Conservation (phyloP, 331 rosid species). For the Telfairia occidentalis region DNA sequence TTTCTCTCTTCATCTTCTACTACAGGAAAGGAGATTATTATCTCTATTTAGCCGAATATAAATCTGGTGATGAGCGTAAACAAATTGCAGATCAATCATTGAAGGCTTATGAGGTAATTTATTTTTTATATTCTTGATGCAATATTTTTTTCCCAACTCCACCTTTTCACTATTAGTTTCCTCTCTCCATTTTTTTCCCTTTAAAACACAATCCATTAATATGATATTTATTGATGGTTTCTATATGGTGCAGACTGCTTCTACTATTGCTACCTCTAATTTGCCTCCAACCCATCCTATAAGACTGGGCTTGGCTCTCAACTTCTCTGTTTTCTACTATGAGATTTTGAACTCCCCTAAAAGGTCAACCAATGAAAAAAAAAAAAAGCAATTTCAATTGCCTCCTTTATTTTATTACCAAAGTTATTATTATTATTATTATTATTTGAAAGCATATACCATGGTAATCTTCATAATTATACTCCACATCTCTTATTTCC, state of each 20-base stretch:
- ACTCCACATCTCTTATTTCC: too few relatives aligned
- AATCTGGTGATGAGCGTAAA: conserved; percentile 21
- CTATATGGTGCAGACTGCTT: conserved; percentile 18
- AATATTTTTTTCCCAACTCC: neutral
- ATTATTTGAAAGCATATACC: too few relatives aligned
- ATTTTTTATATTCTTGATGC: neutral
- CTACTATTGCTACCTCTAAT: conserved; percentile 16
- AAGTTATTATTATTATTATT: too few relatives aligned
- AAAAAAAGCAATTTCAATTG: too few relatives aligned
- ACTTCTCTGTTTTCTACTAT: conserved; percentile 32
- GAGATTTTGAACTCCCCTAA: conserved; percentile 23
- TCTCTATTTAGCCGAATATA: conserved; percentile 36
- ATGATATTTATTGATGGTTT: neutral
- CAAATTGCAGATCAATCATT: conserved; percentile 36
- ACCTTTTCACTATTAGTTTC: neutral
- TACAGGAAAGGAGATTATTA: conserved; percentile 41
- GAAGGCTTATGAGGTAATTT: conserved; percentile 28
- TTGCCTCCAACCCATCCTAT: conserved; percentile 34
- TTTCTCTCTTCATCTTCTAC: neutral
- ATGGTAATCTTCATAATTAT: too few relatives aligned
- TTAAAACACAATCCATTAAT: neutral
- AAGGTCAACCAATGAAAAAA: too few relatives aligned
- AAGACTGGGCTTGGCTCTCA: conserved; percentile 34
- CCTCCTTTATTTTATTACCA: too few relatives aligned
- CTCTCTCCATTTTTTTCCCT: neutral